These are phyloP conservation scores for Populus pruinosa DNA, from an alignment of 345 rosid genomes.

Conservation along the genomic window DNA sequence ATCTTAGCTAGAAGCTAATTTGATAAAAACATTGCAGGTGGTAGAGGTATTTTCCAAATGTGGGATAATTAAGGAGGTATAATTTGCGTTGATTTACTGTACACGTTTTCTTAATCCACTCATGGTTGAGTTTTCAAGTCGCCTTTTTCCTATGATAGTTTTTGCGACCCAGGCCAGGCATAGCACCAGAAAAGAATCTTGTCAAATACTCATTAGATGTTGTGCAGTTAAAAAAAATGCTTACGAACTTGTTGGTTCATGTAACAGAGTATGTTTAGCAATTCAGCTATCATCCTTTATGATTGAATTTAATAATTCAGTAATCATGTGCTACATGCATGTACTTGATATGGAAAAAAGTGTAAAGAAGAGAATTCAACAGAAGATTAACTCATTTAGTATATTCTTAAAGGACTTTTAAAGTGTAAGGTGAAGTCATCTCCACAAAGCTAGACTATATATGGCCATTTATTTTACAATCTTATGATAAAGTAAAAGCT, in stretches of 20 bases:
- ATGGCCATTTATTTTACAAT: background rate
- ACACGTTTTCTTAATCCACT: background rate
- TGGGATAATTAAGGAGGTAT: constrained; percentile 95
- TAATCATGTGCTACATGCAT: background rate
- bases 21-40: constrained; percentile 47
- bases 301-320: background rate
- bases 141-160: background rate
- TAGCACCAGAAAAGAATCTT: background rate
- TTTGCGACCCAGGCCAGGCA: background rate
- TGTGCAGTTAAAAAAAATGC: background rate
- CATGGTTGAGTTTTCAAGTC: background rate
- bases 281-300: background rate
- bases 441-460: background rate
- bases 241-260: background rate
- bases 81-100: background rate
- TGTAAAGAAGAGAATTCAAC: background rate
- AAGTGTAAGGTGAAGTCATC: background rate
- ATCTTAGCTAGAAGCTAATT: constrained; percentile 23
- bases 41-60: constrained; percentile 93
- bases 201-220: background rate
- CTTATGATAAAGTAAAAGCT: background rate
- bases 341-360: background rate
- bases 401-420: background rate
- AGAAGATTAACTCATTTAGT: background rate
- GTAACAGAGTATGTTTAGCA: background rate